Percentiles rank a stretch among this genome's conserved stretches.
These are phyloP conservation scores for Neurospora pannonica DNA, from an alignment of 495 filamentous ascomycete species.

Conservation along the genomic window DNA sequence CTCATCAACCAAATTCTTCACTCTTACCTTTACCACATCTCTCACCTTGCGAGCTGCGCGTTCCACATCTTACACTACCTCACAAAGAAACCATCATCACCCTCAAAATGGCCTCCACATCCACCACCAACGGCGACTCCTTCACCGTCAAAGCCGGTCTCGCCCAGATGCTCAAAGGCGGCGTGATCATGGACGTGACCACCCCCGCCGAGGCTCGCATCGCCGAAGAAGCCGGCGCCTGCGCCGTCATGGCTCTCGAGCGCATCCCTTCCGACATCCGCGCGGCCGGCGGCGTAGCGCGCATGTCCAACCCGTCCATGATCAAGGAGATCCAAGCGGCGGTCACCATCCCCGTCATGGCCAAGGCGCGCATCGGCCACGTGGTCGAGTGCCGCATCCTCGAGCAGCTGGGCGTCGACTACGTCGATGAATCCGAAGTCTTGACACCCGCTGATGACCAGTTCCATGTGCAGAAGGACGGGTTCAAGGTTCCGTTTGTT, in stretches of 20 bases:
- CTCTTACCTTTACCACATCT: background rate
- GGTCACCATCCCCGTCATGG: constrained; percentile 99
- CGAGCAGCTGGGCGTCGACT: constrained; percentile 88
- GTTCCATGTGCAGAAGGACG: constrained; percentile 83
- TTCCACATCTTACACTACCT: background rate
- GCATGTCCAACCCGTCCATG: constrained; percentile 94
- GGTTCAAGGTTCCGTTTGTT: constrained; percentile 81
- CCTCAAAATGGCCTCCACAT: constrained; percentile 8
- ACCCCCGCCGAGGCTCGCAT: constrained; percentile 92
- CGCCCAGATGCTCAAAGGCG: constrained; percentile 95
- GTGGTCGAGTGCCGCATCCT: constrained; percentile 99
- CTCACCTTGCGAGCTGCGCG: background rate
- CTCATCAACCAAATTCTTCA: background rate
- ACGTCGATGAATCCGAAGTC: constrained; percentile 96
- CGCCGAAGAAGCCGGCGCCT: constrained; percentile 92
- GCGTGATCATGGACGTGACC: constrained; percentile 99
- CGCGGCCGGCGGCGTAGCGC: constrained; percentile 80
- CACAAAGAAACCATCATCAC: constrained; percentile 2
- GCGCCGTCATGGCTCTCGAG: constrained; percentile 97
- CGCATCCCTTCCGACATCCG: constrained; percentile 97
- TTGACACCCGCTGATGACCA: constrained; percentile 86
- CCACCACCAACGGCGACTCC: constrained; percentile 15
- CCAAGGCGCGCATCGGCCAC: constrained; percentile 95
- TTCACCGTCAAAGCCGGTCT: constrained; percentile 87
- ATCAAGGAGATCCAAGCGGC: constrained; percentile 94